phyloP scores from a whole-genome alignment of 2,329 filamentous ascomycete genomes.

The Escovopsis weberi region DNA sequence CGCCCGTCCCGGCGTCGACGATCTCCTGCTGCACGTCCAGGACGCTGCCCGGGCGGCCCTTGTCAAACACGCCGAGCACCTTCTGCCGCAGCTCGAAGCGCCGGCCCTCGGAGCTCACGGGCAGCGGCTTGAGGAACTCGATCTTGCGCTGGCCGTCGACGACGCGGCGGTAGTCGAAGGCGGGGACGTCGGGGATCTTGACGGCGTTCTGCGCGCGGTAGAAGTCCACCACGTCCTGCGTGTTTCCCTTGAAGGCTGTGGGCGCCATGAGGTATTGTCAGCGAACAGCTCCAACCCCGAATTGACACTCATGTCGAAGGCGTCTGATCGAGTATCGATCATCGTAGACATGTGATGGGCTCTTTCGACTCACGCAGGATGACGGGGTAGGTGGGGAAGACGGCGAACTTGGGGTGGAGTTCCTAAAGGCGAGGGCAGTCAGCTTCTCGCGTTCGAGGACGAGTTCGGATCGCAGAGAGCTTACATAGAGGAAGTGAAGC shows the following conservation, averaged over 20 bases:
- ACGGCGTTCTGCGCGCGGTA: constrained; percentile 53
- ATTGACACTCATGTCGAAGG: not conserved
- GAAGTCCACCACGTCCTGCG: constrained; percentile 71
- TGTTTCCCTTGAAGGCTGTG: constrained; percentile 59
- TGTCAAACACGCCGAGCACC: constrained; percentile 79
- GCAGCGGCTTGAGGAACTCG: constrained; percentile 62
- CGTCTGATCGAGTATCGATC: no score
- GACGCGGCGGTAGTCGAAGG: constrained; percentile 58
- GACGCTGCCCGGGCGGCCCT: constrained; percentile 70
- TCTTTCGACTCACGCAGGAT: constrained; percentile 47
- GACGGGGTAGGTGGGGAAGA: constrained; percentile 80
- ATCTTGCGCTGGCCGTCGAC: constrained; percentile 77
- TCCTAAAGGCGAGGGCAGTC: constrained; percentile 38
- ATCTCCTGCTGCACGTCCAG: constrained; percentile 66
- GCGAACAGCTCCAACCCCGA: not conserved
- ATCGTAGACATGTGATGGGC: not conserved
- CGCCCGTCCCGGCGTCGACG: constrained; percentile 53
- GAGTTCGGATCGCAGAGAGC: constrained; percentile 2
- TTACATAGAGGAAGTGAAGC: constrained; percentile 82
- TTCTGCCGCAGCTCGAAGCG: constrained; percentile 65
- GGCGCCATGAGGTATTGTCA: not conserved
- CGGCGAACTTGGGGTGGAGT: constrained; percentile 70
- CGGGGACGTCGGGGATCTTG: constrained; percentile 61
- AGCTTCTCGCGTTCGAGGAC: not conserved
- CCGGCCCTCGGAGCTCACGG: constrained; percentile 52